These are phyloP conservation scores for Chlamydomonas sphaeroides DNA, from an alignment of 139 green algal species.

Conservation along the genomic window DNA sequence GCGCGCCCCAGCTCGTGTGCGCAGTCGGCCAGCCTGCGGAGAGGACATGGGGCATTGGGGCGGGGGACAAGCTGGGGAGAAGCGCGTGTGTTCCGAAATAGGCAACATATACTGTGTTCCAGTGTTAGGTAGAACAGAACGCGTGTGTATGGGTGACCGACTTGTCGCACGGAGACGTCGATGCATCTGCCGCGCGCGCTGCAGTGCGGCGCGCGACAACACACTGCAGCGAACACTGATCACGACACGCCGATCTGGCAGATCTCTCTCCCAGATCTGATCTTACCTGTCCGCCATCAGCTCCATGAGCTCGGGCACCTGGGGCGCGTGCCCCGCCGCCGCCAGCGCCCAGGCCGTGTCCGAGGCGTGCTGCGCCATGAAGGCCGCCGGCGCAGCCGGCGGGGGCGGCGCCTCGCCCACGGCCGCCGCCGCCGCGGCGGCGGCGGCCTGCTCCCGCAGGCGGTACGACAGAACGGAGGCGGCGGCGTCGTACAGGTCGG, in stretches of 20 bases:
- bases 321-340: constrained; percentile 8
- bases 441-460: neutral
- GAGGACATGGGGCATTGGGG: neutral
- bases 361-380: neutral
- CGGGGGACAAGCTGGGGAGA: too few relatives aligned
- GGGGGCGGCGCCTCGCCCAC: neutral
- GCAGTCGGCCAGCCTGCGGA: neutral
- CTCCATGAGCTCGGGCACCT: constrained; percentile 13
- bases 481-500: neutral
- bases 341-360: constrained; percentile 17
- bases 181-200: too few relatives aligned
- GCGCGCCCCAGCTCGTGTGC: constrained; percentile 11
- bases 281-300: constrained; percentile 10
- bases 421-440: neutral
- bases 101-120: too few relatives aligned
- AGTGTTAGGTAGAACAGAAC: too few relatives aligned
- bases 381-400: neutral
- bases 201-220: too few relatives aligned
- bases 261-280: too few relatives aligned
- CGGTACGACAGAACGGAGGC: neutral
- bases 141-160: too few relatives aligned
- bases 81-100: too few relatives aligned
- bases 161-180: too few relatives aligned
- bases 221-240: too few relatives aligned
- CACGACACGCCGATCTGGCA: too few relatives aligned